Evolutionary conservation across 139 green algal species (phyloP), one percentile per base, ranked within the genome.

Genomic region (Gonium pectorale): DNA sequence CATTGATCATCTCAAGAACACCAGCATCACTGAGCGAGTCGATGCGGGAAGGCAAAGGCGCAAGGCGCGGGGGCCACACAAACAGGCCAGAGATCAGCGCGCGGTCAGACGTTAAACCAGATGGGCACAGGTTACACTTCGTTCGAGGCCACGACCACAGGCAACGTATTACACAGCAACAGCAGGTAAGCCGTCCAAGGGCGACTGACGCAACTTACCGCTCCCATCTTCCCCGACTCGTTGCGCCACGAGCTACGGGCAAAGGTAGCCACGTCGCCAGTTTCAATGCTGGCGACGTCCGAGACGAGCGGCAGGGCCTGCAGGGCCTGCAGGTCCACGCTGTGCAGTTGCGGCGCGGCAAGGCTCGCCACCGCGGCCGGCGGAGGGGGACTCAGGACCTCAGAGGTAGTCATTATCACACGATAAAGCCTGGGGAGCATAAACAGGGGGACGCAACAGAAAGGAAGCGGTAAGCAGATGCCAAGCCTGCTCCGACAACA

Each of bases 361-460:
- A 72, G 40, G 59, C 75, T 82, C 1, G 75, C 75, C 15, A 82
- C 59, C 75, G 60, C 62, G 78, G 62, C 33, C 78, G 62, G 62
- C 62, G 77, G 77, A 29, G 78, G 78, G 63, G 78, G 78, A 74
- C 78, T 75, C 63, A 84, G 78, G 35, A 74, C 63, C 78, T 84
- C 78, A 52, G 63, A 73, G 27, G 78, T 54, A 67, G 78, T 84
- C 78, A 84, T 84, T 43, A 84, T 84, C 44, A 62, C 75, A 44
- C 75, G 54, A 69, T 33, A 49, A 35, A 79, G 6, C 43, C 68
- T 77, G 68, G n/a, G n/a, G n/a, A n/a, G n/a, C n/a, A n/a, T n/a
- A n/a, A n/a, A n/a, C n/a, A n/a, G n/a, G n/a, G n/a, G n/a, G n/a
- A n/a, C n/a, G n/a, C n/a, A n/a, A n/a, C n/a, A n/a, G n/a, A n/a